These are phyloP conservation scores for Millerozyma miso DNA, from an alignment of 805 yeast genomes.

Conservation along the genomic window DNA sequence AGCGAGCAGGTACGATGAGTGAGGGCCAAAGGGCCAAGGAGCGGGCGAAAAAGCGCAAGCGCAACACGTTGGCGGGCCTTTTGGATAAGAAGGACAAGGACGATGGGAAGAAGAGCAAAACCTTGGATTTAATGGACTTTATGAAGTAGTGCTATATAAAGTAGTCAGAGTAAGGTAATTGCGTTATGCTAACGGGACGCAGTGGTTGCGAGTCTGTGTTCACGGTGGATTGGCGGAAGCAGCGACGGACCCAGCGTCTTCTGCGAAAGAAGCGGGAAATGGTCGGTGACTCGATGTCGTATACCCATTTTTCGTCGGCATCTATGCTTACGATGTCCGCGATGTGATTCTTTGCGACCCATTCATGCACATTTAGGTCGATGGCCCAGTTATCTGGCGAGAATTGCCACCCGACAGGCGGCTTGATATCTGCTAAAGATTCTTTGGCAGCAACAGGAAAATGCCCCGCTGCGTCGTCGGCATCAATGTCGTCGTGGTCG, in stretches of 20 bases:
- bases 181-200: background rate
- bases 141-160: constrained; percentile 24
- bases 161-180: background rate
- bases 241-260: constrained; percentile 61
- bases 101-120: constrained; percentile 21
- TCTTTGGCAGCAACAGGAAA: constrained; percentile 8
- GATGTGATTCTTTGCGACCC: constrained; percentile 56
- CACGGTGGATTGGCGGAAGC: constrained; percentile 11
- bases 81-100: constrained; percentile 38
- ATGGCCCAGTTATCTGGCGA: constrained; percentile 52
- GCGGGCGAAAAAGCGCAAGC: constrained; percentile 45
- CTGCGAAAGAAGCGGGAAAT: constrained; percentile 47
- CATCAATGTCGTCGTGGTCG: constrained; percentile 5
- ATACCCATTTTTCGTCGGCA: constrained; percentile 81
- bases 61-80: constrained; percentile 38
- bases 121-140: constrained; percentile 48
- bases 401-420: constrained; percentile 62
- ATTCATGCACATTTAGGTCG: constrained; percentile 57
- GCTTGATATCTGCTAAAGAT: constrained; percentile 38
- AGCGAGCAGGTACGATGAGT: background rate
- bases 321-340: constrained; percentile 56
- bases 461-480: background rate
- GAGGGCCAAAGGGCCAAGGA: constrained; percentile 9
- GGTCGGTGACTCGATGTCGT: constrained; percentile 46
- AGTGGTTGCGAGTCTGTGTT: background rate